Percentiles rank a stretch among this genome's conserved stretches.
These are phyloP conservation scores for Voacanga thouarsii DNA, from an alignment of 257 asterid genomes.

Conservation along the genomic window DNA sequence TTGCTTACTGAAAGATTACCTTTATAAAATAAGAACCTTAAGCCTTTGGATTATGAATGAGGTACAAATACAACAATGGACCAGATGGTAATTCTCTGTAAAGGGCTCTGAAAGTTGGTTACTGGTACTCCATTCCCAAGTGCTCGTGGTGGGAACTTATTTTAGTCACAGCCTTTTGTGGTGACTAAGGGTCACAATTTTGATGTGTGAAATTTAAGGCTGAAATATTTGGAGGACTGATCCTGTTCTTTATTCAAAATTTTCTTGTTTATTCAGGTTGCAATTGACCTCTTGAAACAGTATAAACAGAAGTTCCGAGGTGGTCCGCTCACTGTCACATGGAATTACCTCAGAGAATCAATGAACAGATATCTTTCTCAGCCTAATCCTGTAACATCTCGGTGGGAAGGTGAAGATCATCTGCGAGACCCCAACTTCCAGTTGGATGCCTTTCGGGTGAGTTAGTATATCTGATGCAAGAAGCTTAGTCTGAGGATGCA, in stretches of 20 bases:
- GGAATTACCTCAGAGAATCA: slow-evolving; percentile 91
- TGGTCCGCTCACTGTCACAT: slow-evolving; percentile 76
- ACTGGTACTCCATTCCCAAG: not conserved
- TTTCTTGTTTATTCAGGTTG: slow-evolving; percentile 55
- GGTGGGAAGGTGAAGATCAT: slow-evolving; percentile 97
- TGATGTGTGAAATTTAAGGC: not conserved
- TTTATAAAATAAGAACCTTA: not conserved
- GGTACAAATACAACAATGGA: not conserved
- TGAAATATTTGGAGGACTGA: not conserved
- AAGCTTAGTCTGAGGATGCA: not conserved
- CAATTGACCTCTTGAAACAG: slow-evolving; percentile 86
- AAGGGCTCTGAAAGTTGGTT: not conserved
- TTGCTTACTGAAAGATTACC: not conserved
- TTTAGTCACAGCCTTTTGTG: not conserved
- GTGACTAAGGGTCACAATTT: not conserved
- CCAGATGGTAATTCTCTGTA: not conserved
- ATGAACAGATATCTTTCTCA: slow-evolving; percentile 88
- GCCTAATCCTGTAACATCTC: slow-evolving; percentile 94
- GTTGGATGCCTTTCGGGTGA: slow-evolving; percentile 91
- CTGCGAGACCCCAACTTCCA: slow-evolving; percentile 88
- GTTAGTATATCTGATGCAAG: slow-evolving; percentile 16
- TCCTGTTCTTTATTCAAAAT: not conserved
- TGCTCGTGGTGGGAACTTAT: not conserved
- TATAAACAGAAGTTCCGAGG: slow-evolving; percentile 80
- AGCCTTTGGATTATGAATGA: not conserved